Evolutionary conservation across 2,329 filamentous ascomycete species (phyloP).

Genomic region (Fusarium xyrophilum): DNA sequence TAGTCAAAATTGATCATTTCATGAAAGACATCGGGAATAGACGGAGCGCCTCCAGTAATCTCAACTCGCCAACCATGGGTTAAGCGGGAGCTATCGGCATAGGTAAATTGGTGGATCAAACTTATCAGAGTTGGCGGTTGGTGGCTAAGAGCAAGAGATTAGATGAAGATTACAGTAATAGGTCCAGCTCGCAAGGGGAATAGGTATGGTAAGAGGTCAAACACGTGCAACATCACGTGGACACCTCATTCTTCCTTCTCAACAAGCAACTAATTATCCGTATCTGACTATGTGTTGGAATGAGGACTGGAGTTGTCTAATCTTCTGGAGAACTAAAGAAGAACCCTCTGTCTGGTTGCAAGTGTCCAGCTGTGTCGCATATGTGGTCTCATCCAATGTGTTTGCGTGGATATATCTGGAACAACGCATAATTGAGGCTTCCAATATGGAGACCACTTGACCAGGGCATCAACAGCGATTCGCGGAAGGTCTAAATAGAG

Average conservation of each 20-base stretch:
- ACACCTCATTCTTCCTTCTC: not conserved
- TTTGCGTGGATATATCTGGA: not conserved
- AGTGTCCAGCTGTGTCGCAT: not conserved
- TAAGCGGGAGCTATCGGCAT: conserved; percentile 17
- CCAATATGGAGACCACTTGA: conserved; percentile 10
- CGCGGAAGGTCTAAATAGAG: not conserved
- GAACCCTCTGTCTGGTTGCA: not conserved
- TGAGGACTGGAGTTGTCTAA: not conserved
- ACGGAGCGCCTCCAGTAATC: conserved; percentile 17
- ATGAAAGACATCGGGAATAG: conserved; percentile 28
- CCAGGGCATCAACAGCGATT: conserved; percentile 9
- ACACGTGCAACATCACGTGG: conserved; percentile 21
- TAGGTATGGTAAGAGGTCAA: not conserved
- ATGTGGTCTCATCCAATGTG: not conserved
- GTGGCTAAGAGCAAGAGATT: not conserved
- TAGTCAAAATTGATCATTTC: not conserved
- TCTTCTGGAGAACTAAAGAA: not conserved
- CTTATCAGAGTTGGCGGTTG: not conserved
- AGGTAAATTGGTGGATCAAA: conserved; percentile 7
- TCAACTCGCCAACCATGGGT: conserved; percentile 4
- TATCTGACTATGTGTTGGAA: no score
- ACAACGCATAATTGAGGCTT: conserved; percentile 12
- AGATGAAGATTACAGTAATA: not conserved
- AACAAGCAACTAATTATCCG: not conserved
- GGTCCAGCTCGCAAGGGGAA: not conserved